phyloP scores from a whole-genome alignment of 805 yeast species.

The Saturnispora quitensis region DNA sequence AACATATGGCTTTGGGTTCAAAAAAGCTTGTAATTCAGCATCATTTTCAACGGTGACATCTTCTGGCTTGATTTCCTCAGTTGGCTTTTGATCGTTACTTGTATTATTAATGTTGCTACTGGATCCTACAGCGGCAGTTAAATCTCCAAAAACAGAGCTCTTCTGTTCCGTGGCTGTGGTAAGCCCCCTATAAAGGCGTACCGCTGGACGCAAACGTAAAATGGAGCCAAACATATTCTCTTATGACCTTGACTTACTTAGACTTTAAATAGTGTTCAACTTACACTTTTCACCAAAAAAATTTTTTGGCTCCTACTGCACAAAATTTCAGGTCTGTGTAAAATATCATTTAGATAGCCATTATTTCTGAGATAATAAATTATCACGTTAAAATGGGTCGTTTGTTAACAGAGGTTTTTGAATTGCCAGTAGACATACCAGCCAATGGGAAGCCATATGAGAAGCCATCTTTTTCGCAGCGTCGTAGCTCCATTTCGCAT shows the following conservation, averaged over 20 bases:
- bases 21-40: slow-evolving; percentile 36
- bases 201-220: neutral
- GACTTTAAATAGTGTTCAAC: neutral
- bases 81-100: slow-evolving; percentile 2
- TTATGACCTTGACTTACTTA: neutral
- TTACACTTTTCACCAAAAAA: neutral
- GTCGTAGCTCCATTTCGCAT: neutral
- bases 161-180: slow-evolving; percentile 8
- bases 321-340: neutral
- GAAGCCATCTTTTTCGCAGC: neutral
- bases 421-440: neutral
- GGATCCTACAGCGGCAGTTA: slow-evolving; percentile 15
- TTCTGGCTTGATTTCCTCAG: slow-evolving; percentile 11
- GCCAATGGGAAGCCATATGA: neutral
- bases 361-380: neutral
- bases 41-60: slow-evolving; percentile 26
- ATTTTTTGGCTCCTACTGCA: neutral
- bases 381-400: slow-evolving; percentile 2
- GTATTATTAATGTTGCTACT: neutral
- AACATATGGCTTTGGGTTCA: slow-evolving; percentile 42
- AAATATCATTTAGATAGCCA: neutral
- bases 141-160: slow-evolving; percentile 23
- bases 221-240: neutral
- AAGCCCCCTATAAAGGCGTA: neutral
- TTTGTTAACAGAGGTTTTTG: slow-evolving; percentile 7